Evolutionary conservation across 768 basidiomycete genomes (phyloP).

Genomic region (Agrocybe chaxingu): DNA sequence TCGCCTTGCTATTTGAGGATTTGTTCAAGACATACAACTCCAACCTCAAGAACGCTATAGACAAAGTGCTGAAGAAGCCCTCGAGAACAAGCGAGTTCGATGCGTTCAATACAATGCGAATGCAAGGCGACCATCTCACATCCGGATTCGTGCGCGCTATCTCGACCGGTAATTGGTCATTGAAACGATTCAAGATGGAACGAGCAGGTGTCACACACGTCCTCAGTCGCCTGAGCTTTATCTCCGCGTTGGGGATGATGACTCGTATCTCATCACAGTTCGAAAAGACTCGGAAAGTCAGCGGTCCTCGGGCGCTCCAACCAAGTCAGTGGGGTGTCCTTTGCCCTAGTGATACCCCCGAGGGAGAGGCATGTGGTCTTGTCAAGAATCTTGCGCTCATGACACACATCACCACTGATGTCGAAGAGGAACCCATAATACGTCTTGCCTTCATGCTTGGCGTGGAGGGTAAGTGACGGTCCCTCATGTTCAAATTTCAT

Average conservation of each 20-base stretch:
- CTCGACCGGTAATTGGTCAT: conserved; percentile 97
- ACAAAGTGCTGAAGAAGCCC: conserved; percentile 96
- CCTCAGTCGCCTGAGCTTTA: conserved; percentile 90
- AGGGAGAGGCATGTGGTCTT: conserved; percentile 98
- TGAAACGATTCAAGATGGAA: conserved; percentile 99
- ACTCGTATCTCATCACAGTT: conserved; percentile 98
- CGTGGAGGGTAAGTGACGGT: conserved; percentile 75
- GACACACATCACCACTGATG: conserved; percentile 99
- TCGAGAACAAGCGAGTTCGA: conserved; percentile 94
- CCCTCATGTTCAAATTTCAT: not conserved
- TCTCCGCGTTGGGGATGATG: conserved; percentile 99
- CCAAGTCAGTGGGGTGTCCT: conserved; percentile 99
- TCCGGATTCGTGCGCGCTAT: conserved; percentile 95
- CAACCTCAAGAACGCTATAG: conserved; percentile 91
- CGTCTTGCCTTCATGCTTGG: conserved; percentile 92
- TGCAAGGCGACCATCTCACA: conserved; percentile 95
- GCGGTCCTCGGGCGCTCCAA: conserved; percentile 93
- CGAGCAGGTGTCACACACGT: conserved; percentile 98
- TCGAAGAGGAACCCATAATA: conserved; percentile 92
- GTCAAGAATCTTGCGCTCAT: conserved; percentile 98
- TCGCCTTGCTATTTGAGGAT: conserved; percentile 96
- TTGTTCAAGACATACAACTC: conserved; percentile 98
- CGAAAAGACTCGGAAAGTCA: conserved; percentile 98
- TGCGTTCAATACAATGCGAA: conserved; percentile 90
- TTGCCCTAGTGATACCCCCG: conserved; percentile 97